Conservation (phyloP, 192 early-diverging fungal genomes). For the Kappamyces sp. region DNA sequence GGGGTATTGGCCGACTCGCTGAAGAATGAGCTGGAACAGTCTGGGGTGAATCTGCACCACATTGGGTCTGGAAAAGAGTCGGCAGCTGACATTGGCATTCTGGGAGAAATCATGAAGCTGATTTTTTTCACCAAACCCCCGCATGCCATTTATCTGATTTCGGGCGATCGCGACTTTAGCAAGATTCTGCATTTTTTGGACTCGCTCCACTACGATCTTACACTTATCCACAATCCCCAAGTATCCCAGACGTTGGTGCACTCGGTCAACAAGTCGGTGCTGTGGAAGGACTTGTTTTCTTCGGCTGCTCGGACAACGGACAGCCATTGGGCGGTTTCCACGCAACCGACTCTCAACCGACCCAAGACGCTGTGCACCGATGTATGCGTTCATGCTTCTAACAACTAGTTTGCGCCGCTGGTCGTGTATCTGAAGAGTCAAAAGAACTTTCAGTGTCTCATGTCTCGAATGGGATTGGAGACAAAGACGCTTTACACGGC, state of each 20-base stretch:
- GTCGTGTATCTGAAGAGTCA: no score
- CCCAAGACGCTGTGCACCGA: no score
- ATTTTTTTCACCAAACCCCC: slow-evolving; percentile 15
- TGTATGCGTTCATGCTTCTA: no score
- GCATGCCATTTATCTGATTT: slow-evolving; percentile 15
- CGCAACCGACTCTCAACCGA: no score
- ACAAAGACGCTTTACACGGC: no score
- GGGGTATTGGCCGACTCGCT: no score
- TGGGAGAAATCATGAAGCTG: slow-evolving; percentile 14
- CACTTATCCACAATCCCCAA: slow-evolving; percentile 7
- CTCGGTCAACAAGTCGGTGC: slow-evolving; percentile 9
- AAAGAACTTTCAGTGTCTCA: no score
- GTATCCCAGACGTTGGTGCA: slow-evolving; percentile 9
- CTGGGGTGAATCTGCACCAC: slow-evolving; percentile 5
- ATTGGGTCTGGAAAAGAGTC: slow-evolving; percentile 5
- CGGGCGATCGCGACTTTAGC: slow-evolving; percentile 18
- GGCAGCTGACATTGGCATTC: slow-evolving; percentile 15
- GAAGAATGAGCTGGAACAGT: not conserved
- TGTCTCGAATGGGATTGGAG: no score
- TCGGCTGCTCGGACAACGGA: no score
- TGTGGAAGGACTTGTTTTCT: slow-evolving; percentile 1
- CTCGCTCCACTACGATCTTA: slow-evolving; percentile 4
- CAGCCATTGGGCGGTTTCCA: no score
- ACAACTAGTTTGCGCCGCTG: no score
- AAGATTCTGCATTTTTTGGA: slow-evolving; percentile 12